Percentiles rank a stretch among this genome's conserved stretches.
These are phyloP conservation scores for Saksenaea oblongispora DNA, from an alignment of 371 early-diverging fungal species.

Conservation along the genomic window DNA sequence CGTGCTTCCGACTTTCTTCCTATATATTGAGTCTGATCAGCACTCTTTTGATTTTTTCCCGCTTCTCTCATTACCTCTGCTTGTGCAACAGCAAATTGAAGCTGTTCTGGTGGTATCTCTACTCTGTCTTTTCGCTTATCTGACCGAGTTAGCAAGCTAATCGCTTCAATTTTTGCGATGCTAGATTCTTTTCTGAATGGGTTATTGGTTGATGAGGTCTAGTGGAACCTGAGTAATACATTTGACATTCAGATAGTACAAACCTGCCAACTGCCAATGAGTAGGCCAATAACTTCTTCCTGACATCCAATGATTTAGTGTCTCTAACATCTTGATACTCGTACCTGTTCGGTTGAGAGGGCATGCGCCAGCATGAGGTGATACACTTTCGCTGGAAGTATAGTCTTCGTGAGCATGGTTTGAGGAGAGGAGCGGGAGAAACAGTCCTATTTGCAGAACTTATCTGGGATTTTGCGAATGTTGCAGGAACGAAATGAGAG, in stretches of 20 bases:
- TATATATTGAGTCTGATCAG: constrained; percentile 10
- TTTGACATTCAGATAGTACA: neutral
- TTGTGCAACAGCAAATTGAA: constrained; percentile 66
- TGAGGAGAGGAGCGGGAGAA: neutral
- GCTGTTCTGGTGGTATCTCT: constrained; percentile 64
- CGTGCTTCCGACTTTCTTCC: constrained; percentile 46
- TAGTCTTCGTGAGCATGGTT: constrained; percentile 35
- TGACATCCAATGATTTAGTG: constrained; percentile 9
- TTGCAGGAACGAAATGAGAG: too few species aligned
- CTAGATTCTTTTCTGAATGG: constrained; percentile 27
- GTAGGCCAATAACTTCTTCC: constrained; percentile 76
- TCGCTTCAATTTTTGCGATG: constrained; percentile 54
- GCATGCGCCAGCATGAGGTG: constrained; percentile 58
- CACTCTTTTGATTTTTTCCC: neutral
- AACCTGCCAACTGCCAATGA: constrained; percentile 71
- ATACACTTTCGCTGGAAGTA: constrained; percentile 49
- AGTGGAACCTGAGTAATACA: constrained; percentile 5
- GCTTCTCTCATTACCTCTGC: constrained; percentile 50
- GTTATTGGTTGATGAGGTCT: constrained; percentile 27
- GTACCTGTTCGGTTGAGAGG: constrained; percentile 60
- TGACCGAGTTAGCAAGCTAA: constrained; percentile 65
- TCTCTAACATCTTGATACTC: neutral
- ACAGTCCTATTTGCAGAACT: neutral
- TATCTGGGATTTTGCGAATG: too few species aligned
- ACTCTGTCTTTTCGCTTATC: constrained; percentile 80